phyloP scores from a whole-genome alignment of 1,284 basidiomycete species.

The Grifola frondosa region DNA sequence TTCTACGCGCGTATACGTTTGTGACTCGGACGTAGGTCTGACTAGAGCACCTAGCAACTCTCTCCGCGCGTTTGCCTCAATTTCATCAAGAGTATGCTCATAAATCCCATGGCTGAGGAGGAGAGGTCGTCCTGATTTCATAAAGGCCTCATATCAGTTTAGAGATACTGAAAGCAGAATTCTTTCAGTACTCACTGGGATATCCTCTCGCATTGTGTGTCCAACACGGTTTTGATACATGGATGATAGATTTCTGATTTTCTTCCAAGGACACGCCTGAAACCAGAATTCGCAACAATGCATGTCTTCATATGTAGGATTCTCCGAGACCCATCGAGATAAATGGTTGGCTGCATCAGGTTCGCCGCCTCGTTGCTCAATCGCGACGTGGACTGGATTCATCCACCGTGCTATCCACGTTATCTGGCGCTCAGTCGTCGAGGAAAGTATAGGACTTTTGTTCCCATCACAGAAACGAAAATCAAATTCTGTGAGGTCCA shows the following conservation, averaged over 20 bases:
- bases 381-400: slow-evolving; percentile 47
- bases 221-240: slow-evolving; percentile 30
- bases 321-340: slow-evolving; percentile 47
- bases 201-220: slow-evolving; percentile 40
- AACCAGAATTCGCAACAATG: slow-evolving; percentile 56
- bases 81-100: slow-evolving; percentile 46
- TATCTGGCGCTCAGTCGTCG: slow-evolving; percentile 37
- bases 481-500: slow-evolving; percentile 65
- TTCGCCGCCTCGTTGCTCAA: slow-evolving; percentile 52
- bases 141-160: slow-evolving; percentile 59
- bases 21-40: slow-evolving; percentile 52
- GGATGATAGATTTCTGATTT: slow-evolving; percentile 27
- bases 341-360: slow-evolving; percentile 56
- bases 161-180: no score
- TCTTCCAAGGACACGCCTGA: slow-evolving; percentile 49
- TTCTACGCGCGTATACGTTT: slow-evolving; percentile 57
- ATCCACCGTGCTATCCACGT: slow-evolving; percentile 63
- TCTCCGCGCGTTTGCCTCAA: slow-evolving; percentile 46
- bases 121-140: slow-evolving; percentile 59
- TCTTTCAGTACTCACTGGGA: slow-evolving; percentile 38
- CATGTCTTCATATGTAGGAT: slow-evolving; percentile 56
- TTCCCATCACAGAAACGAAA: slow-evolving; percentile 58
- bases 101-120: slow-evolving; percentile 59
- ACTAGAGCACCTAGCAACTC: slow-evolving; percentile 50
- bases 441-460: slow-evolving; percentile 41